phyloP scores from a whole-genome alignment of 2,329 filamentous ascomycete species.

The Chalara sp. region DNA sequence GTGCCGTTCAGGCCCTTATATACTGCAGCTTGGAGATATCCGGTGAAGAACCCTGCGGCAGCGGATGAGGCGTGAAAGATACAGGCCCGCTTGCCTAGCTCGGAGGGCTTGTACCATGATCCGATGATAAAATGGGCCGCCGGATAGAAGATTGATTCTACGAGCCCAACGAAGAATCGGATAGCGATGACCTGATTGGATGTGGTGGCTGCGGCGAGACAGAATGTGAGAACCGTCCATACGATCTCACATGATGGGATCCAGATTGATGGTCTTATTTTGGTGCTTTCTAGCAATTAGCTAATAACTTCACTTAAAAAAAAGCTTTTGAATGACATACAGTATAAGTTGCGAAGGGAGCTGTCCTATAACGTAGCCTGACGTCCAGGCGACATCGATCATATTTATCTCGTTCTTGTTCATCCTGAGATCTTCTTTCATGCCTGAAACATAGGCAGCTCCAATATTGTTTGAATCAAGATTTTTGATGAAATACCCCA shows the following conservation, averaged over 20 bases:
- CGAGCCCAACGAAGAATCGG: conserved; percentile 46
- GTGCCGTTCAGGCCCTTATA: conserved; percentile 32
- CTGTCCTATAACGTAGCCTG: too few species aligned
- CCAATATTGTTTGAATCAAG: conserved; percentile 28
- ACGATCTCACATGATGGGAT: conserved; percentile 46
- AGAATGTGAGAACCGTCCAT: conserved; percentile 51
- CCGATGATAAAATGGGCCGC: conserved; percentile 28
- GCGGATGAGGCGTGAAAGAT: conserved; percentile 32
- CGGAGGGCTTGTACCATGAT: conserved; percentile 35
- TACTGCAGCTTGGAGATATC: conserved; percentile 35
- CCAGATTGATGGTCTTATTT: conserved; percentile 51
- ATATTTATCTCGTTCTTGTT: too few species aligned
- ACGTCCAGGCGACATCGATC: too few species aligned
- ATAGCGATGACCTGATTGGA: conserved; percentile 44
- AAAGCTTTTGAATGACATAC: too few species aligned
- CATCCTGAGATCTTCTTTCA: too few species aligned
- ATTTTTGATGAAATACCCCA: conserved; percentile 28
- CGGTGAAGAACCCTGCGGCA: conserved; percentile 34
- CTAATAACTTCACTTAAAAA: too few species aligned
- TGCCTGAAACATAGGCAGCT: too few species aligned
- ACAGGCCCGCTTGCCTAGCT: conserved; percentile 34
- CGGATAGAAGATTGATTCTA: conserved; percentile 35
- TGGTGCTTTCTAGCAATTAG: conserved; percentile 28
- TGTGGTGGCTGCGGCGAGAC: conserved; percentile 43
- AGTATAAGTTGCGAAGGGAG: too few species aligned